These are phyloP conservation scores for Schizochytrium sp. DNA, from an alignment of 108 stramenopile genomes.

Conservation along the genomic window DNA sequence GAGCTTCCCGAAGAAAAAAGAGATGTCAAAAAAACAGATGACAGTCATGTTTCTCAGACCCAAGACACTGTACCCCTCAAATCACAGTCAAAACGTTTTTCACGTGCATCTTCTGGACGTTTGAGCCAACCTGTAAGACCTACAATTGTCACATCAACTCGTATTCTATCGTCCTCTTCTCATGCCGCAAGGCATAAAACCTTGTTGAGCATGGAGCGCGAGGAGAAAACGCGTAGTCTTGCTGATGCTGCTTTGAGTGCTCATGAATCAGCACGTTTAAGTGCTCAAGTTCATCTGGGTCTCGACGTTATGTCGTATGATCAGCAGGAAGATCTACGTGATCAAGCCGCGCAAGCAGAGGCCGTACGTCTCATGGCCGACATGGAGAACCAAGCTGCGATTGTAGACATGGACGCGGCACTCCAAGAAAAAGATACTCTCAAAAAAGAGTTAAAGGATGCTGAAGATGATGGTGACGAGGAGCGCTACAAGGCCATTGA, in stretches of 20 bases:
- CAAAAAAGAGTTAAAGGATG: not conserved
- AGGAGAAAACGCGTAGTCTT: conserved; percentile 3
- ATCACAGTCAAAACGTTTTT: no score
- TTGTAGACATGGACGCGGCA: not conserved
- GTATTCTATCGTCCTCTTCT: not conserved
- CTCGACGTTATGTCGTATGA: conserved; percentile 54
- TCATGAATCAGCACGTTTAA: conserved; percentile 44
- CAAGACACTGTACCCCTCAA: no score
- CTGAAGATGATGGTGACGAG: not conserved
- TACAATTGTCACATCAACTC: not conserved
- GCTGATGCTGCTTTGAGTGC: conserved; percentile 43
- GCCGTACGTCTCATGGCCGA: not conserved
- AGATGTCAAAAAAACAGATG: no score
- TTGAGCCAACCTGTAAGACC: not conserved
- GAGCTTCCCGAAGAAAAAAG: no score
- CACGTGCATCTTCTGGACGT: not conserved
- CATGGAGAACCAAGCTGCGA: conserved; percentile 33
- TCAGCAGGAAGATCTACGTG: conserved; percentile 50
- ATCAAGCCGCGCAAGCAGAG: conserved; percentile 7
- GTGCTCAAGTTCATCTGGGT: conserved; percentile 22
- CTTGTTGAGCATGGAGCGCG: conserved; percentile 9
- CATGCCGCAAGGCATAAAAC: not conserved
- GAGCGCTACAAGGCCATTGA: not conserved
- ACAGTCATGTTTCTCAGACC: no score
- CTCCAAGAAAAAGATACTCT: not conserved